phyloP scores from a whole-genome alignment of 768 basidiomycete genomes.

The Leccinum boreale region DNA sequence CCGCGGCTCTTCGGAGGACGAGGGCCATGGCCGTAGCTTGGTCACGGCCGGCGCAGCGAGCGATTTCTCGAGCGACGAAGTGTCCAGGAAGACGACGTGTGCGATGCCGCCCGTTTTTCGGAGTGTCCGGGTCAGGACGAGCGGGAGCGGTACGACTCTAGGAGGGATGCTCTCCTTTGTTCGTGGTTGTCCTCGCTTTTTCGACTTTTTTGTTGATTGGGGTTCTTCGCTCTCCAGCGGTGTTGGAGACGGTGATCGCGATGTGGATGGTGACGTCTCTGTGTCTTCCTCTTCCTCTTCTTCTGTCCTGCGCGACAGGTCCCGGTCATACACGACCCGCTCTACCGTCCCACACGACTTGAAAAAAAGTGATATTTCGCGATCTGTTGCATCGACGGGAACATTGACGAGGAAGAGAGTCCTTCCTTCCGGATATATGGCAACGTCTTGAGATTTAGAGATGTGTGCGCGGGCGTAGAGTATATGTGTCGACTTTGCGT shows the following conservation, averaged over 20 bases:
- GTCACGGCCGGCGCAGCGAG: slow-evolving; percentile 43
- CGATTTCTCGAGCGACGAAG: slow-evolving; percentile 66
- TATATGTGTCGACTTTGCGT: slow-evolving; percentile 53
- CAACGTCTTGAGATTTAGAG: slow-evolving; percentile 38
- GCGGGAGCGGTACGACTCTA: slow-evolving; percentile 59
- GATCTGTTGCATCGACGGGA: slow-evolving; percentile 83
- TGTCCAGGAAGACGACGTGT: slow-evolving; percentile 71
- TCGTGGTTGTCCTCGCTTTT: slow-evolving; percentile 26
- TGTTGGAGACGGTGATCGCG: neutral
- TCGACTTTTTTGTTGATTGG: slow-evolving; percentile 26
- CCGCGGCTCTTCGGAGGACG: slow-evolving; percentile 61
- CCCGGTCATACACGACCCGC: slow-evolving; percentile 60
- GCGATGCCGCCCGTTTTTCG: slow-evolving; percentile 64
- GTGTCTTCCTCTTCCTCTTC: slow-evolving; percentile 16
- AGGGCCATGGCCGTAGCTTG: slow-evolving; percentile 44
- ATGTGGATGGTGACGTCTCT: neutral
- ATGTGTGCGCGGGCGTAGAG: slow-evolving; percentile 74
- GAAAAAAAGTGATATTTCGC: slow-evolving; percentile 77
- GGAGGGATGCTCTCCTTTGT: slow-evolving; percentile 36
- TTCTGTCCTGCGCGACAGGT: slow-evolving; percentile 30
- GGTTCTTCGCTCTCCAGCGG: slow-evolving; percentile 6
- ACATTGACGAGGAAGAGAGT: slow-evolving; percentile 89
- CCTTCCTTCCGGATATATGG: slow-evolving; percentile 48
- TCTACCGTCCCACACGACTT: slow-evolving; percentile 76
- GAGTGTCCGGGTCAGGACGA: slow-evolving; percentile 48